Evolutionary conservation across 768 basidiomycete species (phyloP).

Genomic region (Lyophyllum semitale): DNA sequence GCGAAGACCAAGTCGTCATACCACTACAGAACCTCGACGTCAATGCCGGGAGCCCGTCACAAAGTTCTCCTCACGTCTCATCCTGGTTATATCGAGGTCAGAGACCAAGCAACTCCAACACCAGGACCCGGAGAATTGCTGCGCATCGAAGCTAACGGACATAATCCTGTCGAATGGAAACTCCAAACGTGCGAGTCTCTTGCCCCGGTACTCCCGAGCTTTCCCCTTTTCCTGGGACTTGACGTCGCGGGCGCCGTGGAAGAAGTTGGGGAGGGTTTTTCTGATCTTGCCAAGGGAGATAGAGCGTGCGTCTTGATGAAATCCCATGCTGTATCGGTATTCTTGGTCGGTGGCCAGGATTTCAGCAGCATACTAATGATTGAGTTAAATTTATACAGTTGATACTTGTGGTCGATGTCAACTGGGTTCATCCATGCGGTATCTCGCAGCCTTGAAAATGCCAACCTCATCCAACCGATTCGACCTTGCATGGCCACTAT

Average conservation of each 20-base stretch:
- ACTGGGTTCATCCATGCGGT: not conserved
- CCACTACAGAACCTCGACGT: too few relatives aligned
- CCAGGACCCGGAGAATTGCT: slow-evolving; percentile 42
- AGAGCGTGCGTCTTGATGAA: slow-evolving; percentile 53
- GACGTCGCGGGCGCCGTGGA: slow-evolving; percentile 56
- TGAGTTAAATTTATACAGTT: too few relatives aligned
- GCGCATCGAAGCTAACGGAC: slow-evolving; percentile 38
- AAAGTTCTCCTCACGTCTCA: slow-evolving; percentile 22
- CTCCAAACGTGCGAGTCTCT: slow-evolving; percentile 42
- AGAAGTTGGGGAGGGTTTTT: slow-evolving; percentile 54
- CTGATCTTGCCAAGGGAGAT: slow-evolving; percentile 50
- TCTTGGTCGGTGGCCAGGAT: too few relatives aligned
- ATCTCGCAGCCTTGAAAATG: not conserved
- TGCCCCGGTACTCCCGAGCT: slow-evolving; percentile 28
- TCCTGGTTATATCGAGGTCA: slow-evolving; percentile 18
- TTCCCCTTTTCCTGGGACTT: slow-evolving; percentile 47
- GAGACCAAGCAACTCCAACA: slow-evolving; percentile 13
- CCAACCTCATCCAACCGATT: not conserved
- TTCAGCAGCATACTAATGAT: too few relatives aligned
- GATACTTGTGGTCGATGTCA: too few relatives aligned
- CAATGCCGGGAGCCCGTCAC: slow-evolving; percentile 13
- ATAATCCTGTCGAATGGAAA: slow-evolving; percentile 58
- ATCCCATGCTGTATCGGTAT: too few relatives aligned
- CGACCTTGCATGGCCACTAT: not conserved
- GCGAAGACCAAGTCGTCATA: too few relatives aligned